phyloP scores from a whole-genome alignment of 345 rosid species.

The Excoecaria cochinchinensis region DNA sequence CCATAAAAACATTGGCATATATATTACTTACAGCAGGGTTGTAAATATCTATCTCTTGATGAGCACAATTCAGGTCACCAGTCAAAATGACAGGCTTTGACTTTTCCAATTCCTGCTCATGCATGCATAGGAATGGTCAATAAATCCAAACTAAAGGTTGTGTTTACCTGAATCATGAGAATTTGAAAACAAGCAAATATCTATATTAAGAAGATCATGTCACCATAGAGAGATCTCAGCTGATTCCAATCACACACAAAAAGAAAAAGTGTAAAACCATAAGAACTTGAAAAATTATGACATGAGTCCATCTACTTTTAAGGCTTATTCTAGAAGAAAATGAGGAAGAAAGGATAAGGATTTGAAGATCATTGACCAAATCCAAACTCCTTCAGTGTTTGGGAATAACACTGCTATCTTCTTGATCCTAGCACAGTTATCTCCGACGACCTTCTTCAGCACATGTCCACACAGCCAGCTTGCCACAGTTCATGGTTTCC shows the following conservation, averaged over 20 bases:
- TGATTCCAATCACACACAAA: not conserved
- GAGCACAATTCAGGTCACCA: conserved; percentile 94
- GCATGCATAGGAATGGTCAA: conserved; percentile 14
- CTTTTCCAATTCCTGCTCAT: conserved; percentile 79
- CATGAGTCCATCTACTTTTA: no score
- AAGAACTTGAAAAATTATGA: not conserved
- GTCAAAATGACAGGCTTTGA: conserved; percentile 92
- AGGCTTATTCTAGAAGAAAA: no score
- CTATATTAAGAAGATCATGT: not conserved
- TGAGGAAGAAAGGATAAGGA: no score
- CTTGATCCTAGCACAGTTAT: no score
- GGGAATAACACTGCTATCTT: no score
- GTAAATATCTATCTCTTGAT: conserved; percentile 87
- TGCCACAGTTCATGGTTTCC: no score
- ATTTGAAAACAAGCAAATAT: not conserved
- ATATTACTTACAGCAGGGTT: conserved; percentile 67
- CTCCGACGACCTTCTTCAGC: no score
- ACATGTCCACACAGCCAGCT: no score
- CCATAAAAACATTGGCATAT: no score
- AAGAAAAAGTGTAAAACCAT: not conserved
- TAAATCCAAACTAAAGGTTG: not conserved
- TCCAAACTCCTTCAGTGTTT: no score
- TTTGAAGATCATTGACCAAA: no score
- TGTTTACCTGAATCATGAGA: not conserved
- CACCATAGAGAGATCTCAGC: not conserved